Evolutionary conservation across 2,329 filamentous ascomycete genomes (phyloP).

Genomic region (Aschersonia sp.): DNA sequence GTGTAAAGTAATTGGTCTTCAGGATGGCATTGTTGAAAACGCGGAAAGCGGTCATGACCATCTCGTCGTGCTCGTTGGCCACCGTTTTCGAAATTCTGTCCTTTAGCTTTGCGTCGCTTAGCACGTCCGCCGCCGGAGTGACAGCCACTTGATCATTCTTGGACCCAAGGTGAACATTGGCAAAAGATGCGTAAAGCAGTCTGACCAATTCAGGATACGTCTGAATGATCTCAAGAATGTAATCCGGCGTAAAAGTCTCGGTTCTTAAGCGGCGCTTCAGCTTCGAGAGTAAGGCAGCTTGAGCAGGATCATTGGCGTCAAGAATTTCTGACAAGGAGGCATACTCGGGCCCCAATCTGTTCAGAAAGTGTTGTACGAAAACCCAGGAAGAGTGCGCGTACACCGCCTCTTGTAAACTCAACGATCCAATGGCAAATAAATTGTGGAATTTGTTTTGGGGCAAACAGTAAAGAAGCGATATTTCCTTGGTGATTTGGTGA

Average conservation of each 20-base stretch:
- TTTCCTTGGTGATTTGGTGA: constrained; percentile 97
- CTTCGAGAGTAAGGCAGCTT: constrained; percentile 79
- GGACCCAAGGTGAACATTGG: constrained; percentile 59
- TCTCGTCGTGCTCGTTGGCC: constrained; percentile 86
- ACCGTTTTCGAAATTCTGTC: constrained; percentile 67
- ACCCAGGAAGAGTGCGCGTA: constrained; percentile 98
- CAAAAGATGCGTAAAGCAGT: constrained; percentile 81
- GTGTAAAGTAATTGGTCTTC: constrained; percentile 96
- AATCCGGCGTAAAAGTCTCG: constrained; percentile 95
- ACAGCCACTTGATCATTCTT: constrained; percentile 38
- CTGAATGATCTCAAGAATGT: constrained; percentile 94
- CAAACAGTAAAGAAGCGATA: constrained; percentile 92
- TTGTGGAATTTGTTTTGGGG: constrained; percentile 92
- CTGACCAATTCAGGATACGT: constrained; percentile 79
- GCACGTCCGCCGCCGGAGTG: constrained; percentile 47
- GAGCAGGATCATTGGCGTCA: constrained; percentile 65
- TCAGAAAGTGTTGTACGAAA: constrained; percentile 95
- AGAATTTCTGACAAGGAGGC: constrained; percentile 70
- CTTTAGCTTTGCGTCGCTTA: constrained; percentile 60
- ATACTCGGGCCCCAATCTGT: constrained; percentile 86
- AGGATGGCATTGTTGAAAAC: constrained; percentile 87
- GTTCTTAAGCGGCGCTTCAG: constrained; percentile 90
- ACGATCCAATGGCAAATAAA: constrained; percentile 69
- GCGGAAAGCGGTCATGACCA: constrained; percentile 95
- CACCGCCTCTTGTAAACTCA: constrained; percentile 91